Evolutionary conservation across 2,329 filamentous ascomycete genomes (phyloP).

Genomic region (Diaporthe ampelina): DNA sequence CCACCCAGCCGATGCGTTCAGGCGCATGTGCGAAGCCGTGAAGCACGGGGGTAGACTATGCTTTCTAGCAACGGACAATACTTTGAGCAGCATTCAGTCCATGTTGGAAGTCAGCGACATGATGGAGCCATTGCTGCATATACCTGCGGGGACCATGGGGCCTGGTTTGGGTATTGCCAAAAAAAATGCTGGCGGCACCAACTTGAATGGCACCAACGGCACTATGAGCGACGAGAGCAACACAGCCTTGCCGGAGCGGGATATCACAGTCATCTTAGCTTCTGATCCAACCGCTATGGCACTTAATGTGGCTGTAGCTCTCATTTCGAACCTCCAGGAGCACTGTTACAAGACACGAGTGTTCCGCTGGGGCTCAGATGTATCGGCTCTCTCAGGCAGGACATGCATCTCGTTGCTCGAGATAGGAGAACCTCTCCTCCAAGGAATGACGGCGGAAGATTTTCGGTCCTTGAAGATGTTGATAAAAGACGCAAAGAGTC

Average conservation of each 20-base stretch:
- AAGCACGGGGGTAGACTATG: not conserved
- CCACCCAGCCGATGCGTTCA: not conserved
- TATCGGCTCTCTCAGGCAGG: not conserved
- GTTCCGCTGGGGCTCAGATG: not conserved
- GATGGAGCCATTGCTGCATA: not conserved
- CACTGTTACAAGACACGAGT: not conserved
- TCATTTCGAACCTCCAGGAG: not conserved
- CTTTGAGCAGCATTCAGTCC: not conserved
- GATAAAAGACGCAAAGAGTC: conserved; percentile 33
- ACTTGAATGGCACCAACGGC: conserved; percentile 21
- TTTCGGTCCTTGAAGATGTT: conserved; percentile 44
- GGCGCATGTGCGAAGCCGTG: not conserved
- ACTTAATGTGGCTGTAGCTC: not conserved
- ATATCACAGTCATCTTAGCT: conserved; percentile 33
- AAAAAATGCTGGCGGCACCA: not conserved
- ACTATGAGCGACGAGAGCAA: conserved; percentile 9
- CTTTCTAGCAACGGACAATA: not conserved
- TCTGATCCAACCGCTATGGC: conserved; percentile 14
- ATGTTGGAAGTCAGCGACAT: not conserved
- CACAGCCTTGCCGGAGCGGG: not conserved
- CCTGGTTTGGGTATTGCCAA: not conserved
- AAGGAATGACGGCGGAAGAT: not conserved
- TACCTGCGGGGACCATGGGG: conserved; percentile 3
- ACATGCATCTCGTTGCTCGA: conserved; percentile 9
- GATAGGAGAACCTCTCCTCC: not conserved